These are phyloP conservation scores for Aleurites moluccanus DNA, from an alignment of 441 rosid genomes.

Conservation along the genomic window DNA sequence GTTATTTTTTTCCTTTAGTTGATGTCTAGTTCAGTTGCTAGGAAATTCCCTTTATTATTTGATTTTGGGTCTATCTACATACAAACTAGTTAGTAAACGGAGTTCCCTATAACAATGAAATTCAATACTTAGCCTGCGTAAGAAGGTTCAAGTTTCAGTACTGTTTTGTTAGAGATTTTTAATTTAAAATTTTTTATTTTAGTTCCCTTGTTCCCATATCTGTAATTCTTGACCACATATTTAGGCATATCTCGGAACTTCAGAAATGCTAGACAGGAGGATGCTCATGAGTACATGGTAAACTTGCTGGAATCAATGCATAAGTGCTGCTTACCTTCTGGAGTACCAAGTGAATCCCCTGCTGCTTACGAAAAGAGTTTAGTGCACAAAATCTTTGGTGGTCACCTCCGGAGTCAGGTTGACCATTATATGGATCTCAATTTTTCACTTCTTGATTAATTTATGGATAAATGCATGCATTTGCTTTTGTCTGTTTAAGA, in stretches of 20 bases:
- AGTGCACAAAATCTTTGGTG: constrained; percentile 96
- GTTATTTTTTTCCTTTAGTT: no score
- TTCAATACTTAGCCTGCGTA: not conserved
- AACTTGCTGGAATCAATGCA: constrained; percentile 96
- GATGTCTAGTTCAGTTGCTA: not conserved
- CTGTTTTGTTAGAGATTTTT: not conserved
- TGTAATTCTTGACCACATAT: constrained; percentile 39
- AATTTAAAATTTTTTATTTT: not conserved
- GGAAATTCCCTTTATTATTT: not conserved
- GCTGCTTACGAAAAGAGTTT: constrained; percentile 90
- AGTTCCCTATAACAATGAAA: not conserved
- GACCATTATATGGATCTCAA: no score
- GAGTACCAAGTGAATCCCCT: constrained; percentile 90
- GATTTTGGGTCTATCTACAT: not conserved
- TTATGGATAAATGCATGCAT: not conserved
- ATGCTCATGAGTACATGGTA: constrained; percentile 98
- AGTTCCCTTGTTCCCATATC: constrained; percentile 12
- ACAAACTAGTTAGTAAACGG: not conserved
- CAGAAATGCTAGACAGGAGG: constrained; percentile 80
- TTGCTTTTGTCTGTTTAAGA: not conserved
- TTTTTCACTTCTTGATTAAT: not conserved
- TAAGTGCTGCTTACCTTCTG: constrained; percentile 94
- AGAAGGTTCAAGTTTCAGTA: not conserved
- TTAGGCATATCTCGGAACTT: constrained; percentile 87
- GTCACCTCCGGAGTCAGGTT: constrained; percentile 94